Evolutionary conservation across 2,329 filamentous ascomycete species (phyloP), one percentile per base, ranked within the genome.

Genomic region (Zymoseptoria pseudotritici): DNA sequence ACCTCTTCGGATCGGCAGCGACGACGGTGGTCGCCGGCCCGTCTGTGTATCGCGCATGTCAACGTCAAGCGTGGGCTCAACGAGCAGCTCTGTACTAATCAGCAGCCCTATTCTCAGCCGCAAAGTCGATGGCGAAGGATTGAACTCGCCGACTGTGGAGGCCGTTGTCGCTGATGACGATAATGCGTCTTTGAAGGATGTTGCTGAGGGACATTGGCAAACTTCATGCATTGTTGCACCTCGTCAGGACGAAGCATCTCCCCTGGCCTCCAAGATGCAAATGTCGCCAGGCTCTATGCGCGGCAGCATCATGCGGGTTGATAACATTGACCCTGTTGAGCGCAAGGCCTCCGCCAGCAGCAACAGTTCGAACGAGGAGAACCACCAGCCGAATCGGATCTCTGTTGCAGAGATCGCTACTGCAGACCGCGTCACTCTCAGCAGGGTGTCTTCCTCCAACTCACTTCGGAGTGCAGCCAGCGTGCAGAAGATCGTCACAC

Each of bases 81-180:
- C 71, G 1, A 67, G 72, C 13, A 78, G 75, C 60, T 76, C 75
- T 0, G 75, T 78, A 9, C 68, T 78, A 8, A 69, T 73, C 2
- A 73, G 67, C 3, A 77, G 75, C 58, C 74, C 76, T 1, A 66
- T 74, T 9, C 56, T 74, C 9, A 62, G 60, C 24, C 54, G 63
- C 11, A 59, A 61, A 17, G 65, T 62, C 13, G 58, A 63, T 4
- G 49, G 62, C 36, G 56, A 65, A 53, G 55, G 61, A 17, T 36
- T 66, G 19, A 55, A 57, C 5, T 70, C 69, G 2, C 69, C 69
- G 8, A 69, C 62, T 13, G 59, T 71, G 2, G 68, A 70, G 36
- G 57, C 70, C 19, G 58, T 68, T 10, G 63, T 70, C 4, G 64
- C 66, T 2, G 66, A 70, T 3, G 65, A 67, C 17, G 66, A 68